Base-by-base conservation (phyloP, 768 basidiomycete genomes). In the Podaxis sp. region DNA sequence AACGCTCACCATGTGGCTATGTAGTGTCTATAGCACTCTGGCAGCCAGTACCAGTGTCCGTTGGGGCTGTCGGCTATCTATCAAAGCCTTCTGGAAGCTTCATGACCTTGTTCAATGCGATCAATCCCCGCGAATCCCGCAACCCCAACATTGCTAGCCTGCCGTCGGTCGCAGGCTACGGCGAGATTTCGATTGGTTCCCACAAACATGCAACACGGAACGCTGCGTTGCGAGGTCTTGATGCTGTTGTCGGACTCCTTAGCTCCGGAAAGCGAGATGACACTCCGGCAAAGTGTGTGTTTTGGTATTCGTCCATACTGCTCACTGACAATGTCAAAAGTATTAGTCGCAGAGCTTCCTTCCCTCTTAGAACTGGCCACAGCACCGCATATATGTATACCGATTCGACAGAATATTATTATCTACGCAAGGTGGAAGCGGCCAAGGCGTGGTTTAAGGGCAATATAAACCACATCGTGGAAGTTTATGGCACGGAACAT, bases 31-130 rank as follows among this genome's bases (percentile, higher is more conserved):
- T 88, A 20, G 88, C 92, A 10, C 76, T 93, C 6, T 95, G 91
- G 92, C 78, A 76, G 3, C 93, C 93, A 2, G 77, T 82, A 0
- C 81, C 71, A 2, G 82, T 94, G 0, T 71, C 78, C 5, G 74
- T 93, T 1, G 93, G 93, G n/a, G 86, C 87, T 2, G 87, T 95
- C 1, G 93, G 93, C 5, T 95, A 89, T 72, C 75, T 93, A 22
- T 80, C 76, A 22, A 91, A 86, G 66, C 84, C 88, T 2, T 71
- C 72, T 26, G 93, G 93, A 1, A 72, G 76, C 59, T 95, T 95
- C 67, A 74, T 91, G 60, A 87, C 87, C n/a, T 76, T 94, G 5
- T 87, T 93, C 74, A 90, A 93, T 71, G 83, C 88, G 3, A 81
- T 84, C 67, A 72, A 78, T 54, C 89, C 87, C 8, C 69, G 75